phyloP scores from a whole-genome alignment of 2,329 filamentous ascomycete species.

The Didymella pomorum region DNA sequence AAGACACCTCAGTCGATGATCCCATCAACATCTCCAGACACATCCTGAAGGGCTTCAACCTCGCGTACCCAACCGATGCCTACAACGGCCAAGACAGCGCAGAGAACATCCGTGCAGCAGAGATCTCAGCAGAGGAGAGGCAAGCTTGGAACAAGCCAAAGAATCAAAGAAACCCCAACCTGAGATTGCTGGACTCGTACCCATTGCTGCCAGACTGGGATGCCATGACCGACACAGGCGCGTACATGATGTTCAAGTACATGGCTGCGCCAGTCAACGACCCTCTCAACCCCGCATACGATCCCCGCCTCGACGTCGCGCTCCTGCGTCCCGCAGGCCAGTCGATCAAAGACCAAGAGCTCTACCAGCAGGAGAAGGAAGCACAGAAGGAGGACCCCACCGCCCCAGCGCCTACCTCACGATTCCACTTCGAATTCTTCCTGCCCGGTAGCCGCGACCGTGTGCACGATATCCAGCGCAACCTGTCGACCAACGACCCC shows the following conservation, averaged over 20 bases:
- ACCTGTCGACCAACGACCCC: slow-evolving; percentile 62
- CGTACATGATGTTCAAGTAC: slow-evolving; percentile 69
- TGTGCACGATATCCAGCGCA: slow-evolving; percentile 62
- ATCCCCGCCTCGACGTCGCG: slow-evolving; percentile 67
- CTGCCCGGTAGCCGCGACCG: slow-evolving; percentile 60
- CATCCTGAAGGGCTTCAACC: slow-evolving; percentile 69
- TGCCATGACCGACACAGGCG: slow-evolving; percentile 65
- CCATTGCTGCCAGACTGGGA: slow-evolving; percentile 69
- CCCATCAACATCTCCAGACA: slow-evolving; percentile 67
- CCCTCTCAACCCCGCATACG: slow-evolving; percentile 57
- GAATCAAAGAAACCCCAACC: slow-evolving; percentile 65
- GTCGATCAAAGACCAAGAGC: slow-evolving; percentile 60
- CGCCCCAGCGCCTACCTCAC: slow-evolving; percentile 60
- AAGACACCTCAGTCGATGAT: slow-evolving; percentile 60
- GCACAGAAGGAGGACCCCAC: slow-evolving; percentile 56
- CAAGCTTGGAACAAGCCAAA: slow-evolving; percentile 67
- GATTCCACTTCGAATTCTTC: slow-evolving; percentile 68
- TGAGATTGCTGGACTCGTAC: slow-evolving; percentile 67
- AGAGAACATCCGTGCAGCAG: slow-evolving; percentile 62
- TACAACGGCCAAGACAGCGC: slow-evolving; percentile 72
- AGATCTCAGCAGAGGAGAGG: slow-evolving; percentile 61
- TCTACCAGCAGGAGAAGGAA: slow-evolving; percentile 57
- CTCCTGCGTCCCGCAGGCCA: slow-evolving; percentile 64
- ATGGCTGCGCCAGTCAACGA: slow-evolving; percentile 64
- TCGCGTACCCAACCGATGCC: slow-evolving; percentile 69